Percentiles rank a stretch among this genome's conserved stretches.
phyloP scores from a whole-genome alignment of 495 filamentous ascomycete species.

The Rhizodiscina lignyota region DNA sequence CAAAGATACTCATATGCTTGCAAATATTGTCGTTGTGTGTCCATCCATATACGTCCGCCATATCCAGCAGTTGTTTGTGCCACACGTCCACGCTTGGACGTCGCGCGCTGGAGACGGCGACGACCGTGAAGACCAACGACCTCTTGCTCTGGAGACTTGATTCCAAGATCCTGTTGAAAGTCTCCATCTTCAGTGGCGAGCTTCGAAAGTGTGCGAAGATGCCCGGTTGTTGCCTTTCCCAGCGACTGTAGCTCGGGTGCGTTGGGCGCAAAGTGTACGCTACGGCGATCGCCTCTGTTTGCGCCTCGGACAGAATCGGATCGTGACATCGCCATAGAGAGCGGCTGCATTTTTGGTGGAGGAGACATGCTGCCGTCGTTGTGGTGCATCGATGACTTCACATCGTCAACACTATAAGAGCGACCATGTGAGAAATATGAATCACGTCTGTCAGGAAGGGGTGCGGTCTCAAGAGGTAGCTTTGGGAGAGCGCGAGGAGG shows the following conservation, averaged over 20 bases:
- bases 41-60: slow-evolving; percentile 93
- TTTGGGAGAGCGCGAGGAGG: too few relatives aligned
- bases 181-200: slow-evolving; percentile 54
- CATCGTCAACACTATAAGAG: slow-evolving; percentile 13
- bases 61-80: slow-evolving; percentile 39
- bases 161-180: slow-evolving; percentile 61
- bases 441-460: too few relatives aligned
- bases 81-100: slow-evolving; percentile 35
- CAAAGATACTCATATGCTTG: slow-evolving; percentile 98
- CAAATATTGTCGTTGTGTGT: slow-evolving; percentile 88
- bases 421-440: too few relatives aligned
- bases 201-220: slow-evolving; percentile 77
- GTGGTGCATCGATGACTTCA: slow-evolving; percentile 3
- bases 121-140: slow-evolving; percentile 79
- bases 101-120: slow-evolving; percentile 61
- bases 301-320: slow-evolving; percentile 21
- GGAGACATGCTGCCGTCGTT: slow-evolving; percentile 15
- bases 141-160: slow-evolving; percentile 57
- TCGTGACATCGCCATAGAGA: slow-evolving; percentile 18
- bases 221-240: slow-evolving; percentile 68
- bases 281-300: too few relatives aligned
- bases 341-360: slow-evolving; percentile 13
- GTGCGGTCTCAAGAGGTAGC: too few relatives aligned
- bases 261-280: slow-evolving; percentile 7
- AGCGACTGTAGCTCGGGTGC: slow-evolving; percentile 58